A percentile compares a stretch with the other conserved stretches of the same genome.
phyloP scores from a whole-genome alignment of 2,329 filamentous ascomycete species.

The Pseudocercospora cruenta region DNA sequence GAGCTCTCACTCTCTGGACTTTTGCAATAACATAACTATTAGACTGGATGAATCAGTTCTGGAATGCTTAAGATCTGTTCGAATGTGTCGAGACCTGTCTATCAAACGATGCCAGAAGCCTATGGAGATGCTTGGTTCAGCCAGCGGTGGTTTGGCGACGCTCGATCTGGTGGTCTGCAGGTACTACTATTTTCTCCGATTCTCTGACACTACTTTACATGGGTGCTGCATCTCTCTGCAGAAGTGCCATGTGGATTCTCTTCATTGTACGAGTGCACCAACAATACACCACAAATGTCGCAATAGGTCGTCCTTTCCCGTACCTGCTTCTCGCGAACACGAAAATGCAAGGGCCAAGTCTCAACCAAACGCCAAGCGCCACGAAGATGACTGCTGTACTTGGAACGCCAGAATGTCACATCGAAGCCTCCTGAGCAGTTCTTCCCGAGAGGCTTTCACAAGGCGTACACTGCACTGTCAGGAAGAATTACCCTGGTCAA shows the following conservation, averaged over 20 bases:
- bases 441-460: not conserved
- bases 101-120: not conserved
- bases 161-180: not conserved
- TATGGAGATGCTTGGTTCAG: not conserved
- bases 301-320: not conserved
- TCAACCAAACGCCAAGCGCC: not conserved
- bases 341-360: not conserved
- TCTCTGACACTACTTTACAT: conserved; percentile 8
- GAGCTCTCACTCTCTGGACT: not conserved
- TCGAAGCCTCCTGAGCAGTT: not conserved
- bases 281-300: not conserved
- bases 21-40: not conserved
- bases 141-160: not conserved
- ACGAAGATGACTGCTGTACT: not conserved
- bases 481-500: not conserved
- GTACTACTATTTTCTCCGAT: not conserved
- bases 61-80: not conserved
- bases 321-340: not conserved
- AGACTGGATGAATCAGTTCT: not conserved
- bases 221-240: not conserved
- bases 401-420: not conserved
- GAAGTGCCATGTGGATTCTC: not conserved
- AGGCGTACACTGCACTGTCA: not conserved
- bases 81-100: not conserved
- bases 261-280: not conserved